These are phyloP conservation scores for Spatholobus suberectus DNA, from an alignment of 306 rosid genomes.

Conservation along the genomic window DNA sequence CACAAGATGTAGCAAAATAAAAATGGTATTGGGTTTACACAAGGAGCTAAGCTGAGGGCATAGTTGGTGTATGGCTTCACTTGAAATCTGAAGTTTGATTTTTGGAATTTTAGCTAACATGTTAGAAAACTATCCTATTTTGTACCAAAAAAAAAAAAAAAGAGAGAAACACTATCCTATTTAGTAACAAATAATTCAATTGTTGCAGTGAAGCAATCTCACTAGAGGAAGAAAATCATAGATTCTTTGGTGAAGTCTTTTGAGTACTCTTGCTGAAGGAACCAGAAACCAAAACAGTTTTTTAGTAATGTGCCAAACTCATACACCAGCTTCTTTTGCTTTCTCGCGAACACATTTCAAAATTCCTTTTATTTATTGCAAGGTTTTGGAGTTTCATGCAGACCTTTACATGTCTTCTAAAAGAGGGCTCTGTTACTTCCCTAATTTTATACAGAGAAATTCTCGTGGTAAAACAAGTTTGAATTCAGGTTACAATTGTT, in stretches of 20 bases:
- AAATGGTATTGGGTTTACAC: not conserved
- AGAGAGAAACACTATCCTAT: not conserved
- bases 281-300: not conserved
- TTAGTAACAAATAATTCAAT: not conserved
- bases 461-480: not conserved
- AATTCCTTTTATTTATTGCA: not conserved
- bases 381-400: not conserved
- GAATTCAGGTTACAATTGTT: not conserved
- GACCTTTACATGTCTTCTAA: not conserved
- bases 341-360: not conserved
- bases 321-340: not conserved
- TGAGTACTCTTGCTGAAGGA: not conserved
- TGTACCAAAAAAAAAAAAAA: too few species aligned
- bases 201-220: not conserved
- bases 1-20: too few species aligned
- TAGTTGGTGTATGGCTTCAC: not conserved
- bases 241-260: not conserved
- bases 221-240: not conserved
- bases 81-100: not conserved
- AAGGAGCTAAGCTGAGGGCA: not conserved
- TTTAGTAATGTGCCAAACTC: not conserved
- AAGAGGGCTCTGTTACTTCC: not conserved
- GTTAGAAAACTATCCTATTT: too few species aligned
- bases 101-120: not conserved
- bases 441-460: conserved; percentile 10